A percentile compares a stretch with the other conserved stretches of the same genome.
Conservation (phyloP, 2,329 filamentous ascomycete species). For the Cladosporium phlei region DNA sequence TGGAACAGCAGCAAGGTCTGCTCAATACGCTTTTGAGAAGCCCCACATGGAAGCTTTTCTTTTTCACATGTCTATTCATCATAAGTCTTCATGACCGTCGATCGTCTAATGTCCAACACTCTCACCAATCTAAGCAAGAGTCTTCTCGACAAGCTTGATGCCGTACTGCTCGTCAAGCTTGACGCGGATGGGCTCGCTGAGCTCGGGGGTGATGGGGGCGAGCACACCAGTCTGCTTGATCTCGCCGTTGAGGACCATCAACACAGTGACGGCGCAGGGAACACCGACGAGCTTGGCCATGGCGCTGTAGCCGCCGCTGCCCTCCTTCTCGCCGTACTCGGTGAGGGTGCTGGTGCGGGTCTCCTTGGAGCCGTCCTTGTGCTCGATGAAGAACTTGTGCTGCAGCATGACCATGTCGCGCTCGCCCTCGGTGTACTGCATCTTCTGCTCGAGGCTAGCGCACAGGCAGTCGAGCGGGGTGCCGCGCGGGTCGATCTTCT, state of each 20-base stretch:
- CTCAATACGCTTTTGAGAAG: too few species aligned
- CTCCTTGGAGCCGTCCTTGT: conserved; percentile 72
- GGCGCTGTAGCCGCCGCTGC: conserved; percentile 59
- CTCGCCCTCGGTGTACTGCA: conserved; percentile 78
- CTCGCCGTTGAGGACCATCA: conserved; percentile 34
- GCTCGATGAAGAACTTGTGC: conserved; percentile 79
- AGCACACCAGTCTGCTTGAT: conserved; percentile 50
- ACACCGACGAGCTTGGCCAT: conserved; percentile 82
- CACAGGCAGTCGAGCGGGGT: conserved; percentile 90
- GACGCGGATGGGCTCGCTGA: conserved; percentile 69
- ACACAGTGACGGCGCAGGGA: conserved; percentile 67
- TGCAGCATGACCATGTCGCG: conserved; percentile 77
- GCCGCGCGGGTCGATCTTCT: conserved; percentile 64
- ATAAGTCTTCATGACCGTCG: not conserved
- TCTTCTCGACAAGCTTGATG: conserved; percentile 68
- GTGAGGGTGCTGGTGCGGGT: conserved; percentile 74
- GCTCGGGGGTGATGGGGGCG: conserved; percentile 68
- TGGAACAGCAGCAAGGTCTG: too few species aligned
- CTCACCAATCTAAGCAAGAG: conserved; percentile 8
- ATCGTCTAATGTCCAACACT: not conserved
- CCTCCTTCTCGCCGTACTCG: conserved; percentile 75
- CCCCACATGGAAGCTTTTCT: too few species aligned
- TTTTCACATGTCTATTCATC: conserved; percentile 5
- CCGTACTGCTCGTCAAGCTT: conserved; percentile 74
- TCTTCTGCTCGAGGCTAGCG: conserved; percentile 83